These are phyloP conservation scores for Neoboletus subvelutipes DNA, from an alignment of 768 basidiomycete species.

Conservation along the genomic window DNA sequence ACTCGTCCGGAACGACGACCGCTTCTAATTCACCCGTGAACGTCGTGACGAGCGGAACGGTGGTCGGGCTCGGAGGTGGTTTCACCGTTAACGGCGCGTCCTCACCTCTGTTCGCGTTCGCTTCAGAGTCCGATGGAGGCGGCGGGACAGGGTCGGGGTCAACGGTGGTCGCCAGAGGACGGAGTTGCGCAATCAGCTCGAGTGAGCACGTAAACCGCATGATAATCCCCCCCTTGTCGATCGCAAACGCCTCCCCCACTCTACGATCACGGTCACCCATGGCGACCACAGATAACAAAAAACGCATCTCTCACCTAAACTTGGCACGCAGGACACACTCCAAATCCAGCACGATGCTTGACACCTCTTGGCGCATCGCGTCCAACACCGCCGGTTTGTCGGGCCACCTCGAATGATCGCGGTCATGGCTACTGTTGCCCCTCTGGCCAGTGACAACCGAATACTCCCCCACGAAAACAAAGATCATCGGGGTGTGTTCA, in stretches of 20 bases:
- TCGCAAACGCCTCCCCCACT: conserved; percentile 15
- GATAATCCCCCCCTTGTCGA: conserved; percentile 22
- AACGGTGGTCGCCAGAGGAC: conserved; percentile 1
- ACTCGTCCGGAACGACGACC: conserved; percentile 49
- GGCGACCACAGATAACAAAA: neutral
- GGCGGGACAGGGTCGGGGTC: neutral
- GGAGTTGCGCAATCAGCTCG: conserved; percentile 19
- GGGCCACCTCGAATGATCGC: neutral
- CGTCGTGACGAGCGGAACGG: conserved; percentile 31
- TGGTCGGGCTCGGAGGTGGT: neutral
- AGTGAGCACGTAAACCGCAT: conserved; percentile 28
- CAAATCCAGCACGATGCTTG: conserved; percentile 15
- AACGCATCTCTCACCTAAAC: conserved; percentile 20
- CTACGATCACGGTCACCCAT: conserved; percentile 8
- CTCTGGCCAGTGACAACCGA: conserved; percentile 19
- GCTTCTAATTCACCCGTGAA: conserved; percentile 60
- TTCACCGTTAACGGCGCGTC: neutral
- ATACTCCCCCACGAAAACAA: conserved; percentile 29
- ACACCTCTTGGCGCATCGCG: conserved; percentile 23
- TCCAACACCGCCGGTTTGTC: neutral
- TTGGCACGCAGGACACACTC: conserved; percentile 7
- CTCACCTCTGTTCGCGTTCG: neutral
- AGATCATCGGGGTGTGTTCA: conserved; percentile 6
- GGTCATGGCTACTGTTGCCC: neutral
- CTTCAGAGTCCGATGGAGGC: neutral